Evolutionary conservation across 768 basidiomycete genomes (phyloP).

Genomic region (Suillus plorans): DNA sequence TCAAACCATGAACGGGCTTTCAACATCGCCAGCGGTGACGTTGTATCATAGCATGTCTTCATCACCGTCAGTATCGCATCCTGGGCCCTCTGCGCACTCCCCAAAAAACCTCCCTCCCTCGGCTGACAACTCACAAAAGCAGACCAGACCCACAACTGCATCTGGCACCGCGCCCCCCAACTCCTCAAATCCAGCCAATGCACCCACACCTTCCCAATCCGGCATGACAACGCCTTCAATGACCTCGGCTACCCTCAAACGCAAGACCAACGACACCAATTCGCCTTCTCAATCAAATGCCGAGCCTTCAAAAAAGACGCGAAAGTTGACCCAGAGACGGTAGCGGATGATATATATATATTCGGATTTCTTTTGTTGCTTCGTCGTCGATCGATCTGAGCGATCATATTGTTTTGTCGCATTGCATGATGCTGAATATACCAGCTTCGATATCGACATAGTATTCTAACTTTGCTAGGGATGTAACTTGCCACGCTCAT

Average conservation of each 20-base stretch:
- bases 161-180: slow-evolving; percentile 36
- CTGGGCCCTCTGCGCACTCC: slow-evolving; percentile 40
- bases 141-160: slow-evolving; percentile 56
- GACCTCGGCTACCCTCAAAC: slow-evolving; percentile 51
- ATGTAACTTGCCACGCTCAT: slow-evolving; percentile 21
- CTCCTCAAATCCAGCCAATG: slow-evolving; percentile 29
- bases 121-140: slow-evolving; percentile 59
- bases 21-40: slow-evolving; percentile 38
- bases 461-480: slow-evolving; percentile 28
- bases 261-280: slow-evolving; percentile 46
- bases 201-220: slow-evolving; percentile 39
- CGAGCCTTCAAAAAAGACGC: slow-evolving; percentile 51
- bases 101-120: slow-evolving; percentile 51
- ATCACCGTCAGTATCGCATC: slow-evolving; percentile 45
- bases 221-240: slow-evolving; percentile 49
- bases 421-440: slow-evolving; percentile 13
- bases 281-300: slow-evolving; percentile 52
- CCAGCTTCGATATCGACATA: slow-evolving; percentile 13
- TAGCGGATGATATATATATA: slow-evolving; percentile 23
- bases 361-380: slow-evolving; percentile 20
- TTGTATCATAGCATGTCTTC: slow-evolving; percentile 45
- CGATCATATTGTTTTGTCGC: slow-evolving; percentile 3
- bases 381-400: slow-evolving; percentile 3
- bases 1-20: slow-evolving; percentile 19
- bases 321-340: slow-evolving; percentile 50